These are phyloP conservation scores for Xerocomus cyaneibrunnescens DNA, from an alignment of 1,284 basidiomycete species.

Conservation along the genomic window DNA sequence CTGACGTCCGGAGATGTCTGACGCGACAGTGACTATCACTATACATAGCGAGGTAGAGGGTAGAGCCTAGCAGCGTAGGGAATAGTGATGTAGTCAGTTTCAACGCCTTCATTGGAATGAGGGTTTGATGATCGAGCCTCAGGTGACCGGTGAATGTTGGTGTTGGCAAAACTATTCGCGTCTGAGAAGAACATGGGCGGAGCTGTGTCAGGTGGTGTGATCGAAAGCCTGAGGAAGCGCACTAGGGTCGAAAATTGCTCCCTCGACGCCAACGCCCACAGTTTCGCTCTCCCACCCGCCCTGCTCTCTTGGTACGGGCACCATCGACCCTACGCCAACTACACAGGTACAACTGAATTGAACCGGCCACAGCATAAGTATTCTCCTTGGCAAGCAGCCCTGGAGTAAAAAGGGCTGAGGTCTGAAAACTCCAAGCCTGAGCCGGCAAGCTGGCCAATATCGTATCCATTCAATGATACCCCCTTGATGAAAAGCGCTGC, in stretches of 20 bases:
- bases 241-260: neutral
- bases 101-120: neutral
- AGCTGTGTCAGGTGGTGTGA: neutral
- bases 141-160: neutral
- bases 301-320: neutral
- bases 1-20: slow-evolving; percentile 25
- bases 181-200: neutral
- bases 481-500: too few relatives aligned
- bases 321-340: neutral
- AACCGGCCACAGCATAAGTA: too few relatives aligned
- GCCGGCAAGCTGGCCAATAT: too few relatives aligned
- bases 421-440: too few relatives aligned
- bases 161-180: neutral
- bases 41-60: neutral
- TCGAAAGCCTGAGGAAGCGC: slow-evolving; percentile 2
- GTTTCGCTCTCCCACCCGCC: neutral
- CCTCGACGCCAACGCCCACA: neutral
- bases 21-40: neutral
- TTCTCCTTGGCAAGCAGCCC: too few relatives aligned
- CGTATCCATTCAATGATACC: too few relatives aligned
- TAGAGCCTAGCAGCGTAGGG: neutral
- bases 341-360: too few relatives aligned
- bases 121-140: slow-evolving; percentile 16
- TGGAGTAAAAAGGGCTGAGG: too few relatives aligned
- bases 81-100: slow-evolving; percentile 13